Evolutionary conservation across 2,329 filamentous ascomycete genomes (phyloP).

Genomic region (Tolypocladium pustulatum): DNA sequence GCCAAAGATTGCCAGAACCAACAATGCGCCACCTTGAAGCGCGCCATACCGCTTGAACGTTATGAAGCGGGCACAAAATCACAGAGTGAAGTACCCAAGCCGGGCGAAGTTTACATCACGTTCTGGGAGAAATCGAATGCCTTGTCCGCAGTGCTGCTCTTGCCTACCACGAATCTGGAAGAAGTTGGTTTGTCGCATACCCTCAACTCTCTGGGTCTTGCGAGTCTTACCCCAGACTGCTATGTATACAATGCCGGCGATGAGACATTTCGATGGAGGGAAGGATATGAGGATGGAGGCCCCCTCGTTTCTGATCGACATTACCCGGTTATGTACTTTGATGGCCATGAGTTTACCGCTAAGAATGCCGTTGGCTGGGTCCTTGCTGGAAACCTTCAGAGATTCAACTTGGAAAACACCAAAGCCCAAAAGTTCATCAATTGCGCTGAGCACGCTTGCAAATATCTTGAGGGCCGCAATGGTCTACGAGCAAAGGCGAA

Average conservation of each 20-base stretch:
- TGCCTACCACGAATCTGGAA: background rate
- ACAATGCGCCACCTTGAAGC: background rate
- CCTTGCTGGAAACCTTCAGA: slow-evolving; percentile 5
- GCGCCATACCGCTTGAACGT: background rate
- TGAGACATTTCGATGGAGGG: slow-evolving; percentile 1
- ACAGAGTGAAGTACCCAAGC: background rate
- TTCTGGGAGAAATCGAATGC: slow-evolving; percentile 5
- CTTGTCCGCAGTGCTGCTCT: slow-evolving; percentile 5
- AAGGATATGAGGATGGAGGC: slow-evolving; percentile 5
- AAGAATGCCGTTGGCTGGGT: slow-evolving; percentile 11
- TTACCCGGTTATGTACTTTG: slow-evolving; percentile 12
- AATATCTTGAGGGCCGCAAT: slow-evolving; percentile 4
- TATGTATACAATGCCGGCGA: slow-evolving; percentile 1
- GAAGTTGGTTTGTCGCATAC: slow-evolving; percentile 1
- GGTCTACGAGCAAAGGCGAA: background rate
- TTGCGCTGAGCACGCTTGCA: slow-evolving; percentile 1
- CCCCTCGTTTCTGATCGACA: slow-evolving; percentile 4
- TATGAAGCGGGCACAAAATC: background rate
- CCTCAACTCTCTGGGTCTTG: slow-evolving; percentile 1
- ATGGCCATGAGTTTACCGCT: slow-evolving; percentile 8
- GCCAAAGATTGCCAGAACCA: background rate
- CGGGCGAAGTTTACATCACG: slow-evolving; percentile 1
- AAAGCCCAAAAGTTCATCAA: slow-evolving; percentile 1
- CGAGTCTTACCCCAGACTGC: background rate
- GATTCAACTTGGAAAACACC: slow-evolving; percentile 2